Evolutionary conservation across 148 eudicot genomes (phyloP).

Genomic region (Fagopyrum esculentum): DNA sequence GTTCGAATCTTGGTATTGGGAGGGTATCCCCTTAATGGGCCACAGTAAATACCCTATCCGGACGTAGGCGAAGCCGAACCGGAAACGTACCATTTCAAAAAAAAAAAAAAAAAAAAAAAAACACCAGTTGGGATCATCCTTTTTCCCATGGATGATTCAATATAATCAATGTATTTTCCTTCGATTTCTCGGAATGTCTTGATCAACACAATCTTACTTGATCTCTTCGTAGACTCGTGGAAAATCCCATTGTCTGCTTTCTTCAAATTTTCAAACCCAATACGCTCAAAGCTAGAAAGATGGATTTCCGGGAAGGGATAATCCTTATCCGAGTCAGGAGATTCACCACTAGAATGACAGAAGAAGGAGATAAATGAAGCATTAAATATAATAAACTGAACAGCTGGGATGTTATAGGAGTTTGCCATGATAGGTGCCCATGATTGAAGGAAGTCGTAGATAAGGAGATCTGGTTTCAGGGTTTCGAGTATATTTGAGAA

Average conservation of each 20-base stretch:
- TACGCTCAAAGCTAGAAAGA: not conserved
- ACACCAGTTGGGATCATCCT: conserved; percentile 2
- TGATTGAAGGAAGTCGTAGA: conserved; percentile 17
- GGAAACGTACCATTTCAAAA: too few species aligned
- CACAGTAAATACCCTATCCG: too few species aligned
- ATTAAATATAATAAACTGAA: conserved; percentile 3
- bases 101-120: too few species aligned
- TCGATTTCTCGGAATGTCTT: conserved; percentile 8
- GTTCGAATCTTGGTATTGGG: too few species aligned
- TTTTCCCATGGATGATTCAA: not conserved
- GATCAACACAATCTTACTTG: conserved; percentile 4
- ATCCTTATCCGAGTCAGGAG: not conserved
- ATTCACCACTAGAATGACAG: not conserved
- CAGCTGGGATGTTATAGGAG: conserved; percentile 5
- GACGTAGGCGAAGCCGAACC: too few species aligned
- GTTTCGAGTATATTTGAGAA: conserved; percentile 10
- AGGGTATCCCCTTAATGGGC: too few species aligned
- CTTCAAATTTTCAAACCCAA: not conserved
- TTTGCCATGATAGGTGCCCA: conserved; percentile 23
- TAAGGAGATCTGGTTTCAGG: conserved; percentile 18
- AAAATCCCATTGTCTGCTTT: not conserved
- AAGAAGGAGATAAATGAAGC: not conserved
- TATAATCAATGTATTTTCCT: conserved; percentile 10
- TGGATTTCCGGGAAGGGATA: not conserved
- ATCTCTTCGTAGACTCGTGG: not conserved